Conservation (phyloP, 2,329 filamentous ascomycete species). For the Gyromitra esculenta region DNA sequence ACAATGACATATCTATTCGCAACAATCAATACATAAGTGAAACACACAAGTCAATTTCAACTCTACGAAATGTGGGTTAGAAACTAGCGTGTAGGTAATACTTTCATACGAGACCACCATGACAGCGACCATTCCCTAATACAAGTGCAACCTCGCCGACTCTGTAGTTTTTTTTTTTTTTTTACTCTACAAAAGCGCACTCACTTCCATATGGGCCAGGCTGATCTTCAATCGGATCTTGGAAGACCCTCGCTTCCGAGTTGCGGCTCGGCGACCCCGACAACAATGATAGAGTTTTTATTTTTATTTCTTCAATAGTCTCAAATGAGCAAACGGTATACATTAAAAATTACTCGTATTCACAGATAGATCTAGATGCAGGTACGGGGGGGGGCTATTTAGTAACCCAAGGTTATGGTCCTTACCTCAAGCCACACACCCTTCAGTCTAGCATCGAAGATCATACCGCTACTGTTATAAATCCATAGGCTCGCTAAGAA, state of each 20-base stretch:
- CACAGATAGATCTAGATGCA: not conserved
- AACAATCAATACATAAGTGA: not conserved
- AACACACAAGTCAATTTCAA: not conserved
- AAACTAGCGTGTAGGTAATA: not conserved
- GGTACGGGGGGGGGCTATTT: not conserved
- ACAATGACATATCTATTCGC: not conserved
- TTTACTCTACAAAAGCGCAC: not conserved
- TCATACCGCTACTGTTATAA: constrained; percentile 2
- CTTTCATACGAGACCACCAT: not conserved
- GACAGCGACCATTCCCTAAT: not conserved
- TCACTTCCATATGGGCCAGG: not conserved
- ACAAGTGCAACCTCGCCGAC: not conserved
- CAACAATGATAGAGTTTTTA: not conserved
- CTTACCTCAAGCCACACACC: not conserved
- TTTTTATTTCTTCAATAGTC: not conserved
- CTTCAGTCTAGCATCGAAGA: not conserved
- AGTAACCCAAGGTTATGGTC: not conserved
- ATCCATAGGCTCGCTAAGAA: not conserved
- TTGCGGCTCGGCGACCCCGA: not conserved
- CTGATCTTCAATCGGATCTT: not conserved
- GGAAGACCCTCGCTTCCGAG: not conserved
- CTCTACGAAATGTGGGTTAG: not conserved
- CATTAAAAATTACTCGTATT: not conserved
- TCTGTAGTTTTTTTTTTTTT: not conserved
- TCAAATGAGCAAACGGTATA: not conserved